These are phyloP conservation scores for Amyloporia xantha DNA, from an alignment of 768 basidiomycete genomes.

Conservation along the genomic window DNA sequence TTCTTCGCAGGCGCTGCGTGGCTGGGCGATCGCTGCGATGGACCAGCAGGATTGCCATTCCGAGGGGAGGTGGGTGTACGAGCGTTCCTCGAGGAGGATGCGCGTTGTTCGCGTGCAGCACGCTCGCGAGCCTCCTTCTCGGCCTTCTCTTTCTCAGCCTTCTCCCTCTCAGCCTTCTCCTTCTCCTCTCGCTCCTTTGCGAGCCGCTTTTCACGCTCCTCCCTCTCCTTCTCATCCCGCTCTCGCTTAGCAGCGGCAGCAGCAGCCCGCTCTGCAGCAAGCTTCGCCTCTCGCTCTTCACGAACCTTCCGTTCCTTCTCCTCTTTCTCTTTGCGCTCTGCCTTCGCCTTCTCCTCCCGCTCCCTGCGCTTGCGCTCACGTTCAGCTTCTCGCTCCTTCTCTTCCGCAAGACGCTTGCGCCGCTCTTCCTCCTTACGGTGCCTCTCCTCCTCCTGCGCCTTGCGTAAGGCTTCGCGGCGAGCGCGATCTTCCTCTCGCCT, in stretches of 20 bases:
- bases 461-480: conserved; percentile 68
- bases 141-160: conserved; percentile 24
- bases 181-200: conserved; percentile 48
- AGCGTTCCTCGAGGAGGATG: conserved; percentile 33
- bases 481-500: conserved; percentile 84
- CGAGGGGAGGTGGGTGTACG: conserved; percentile 49
- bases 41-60: conserved; percentile 38
- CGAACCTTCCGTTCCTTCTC: conserved; percentile 57
- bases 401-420: conserved; percentile 68
- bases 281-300: conserved; percentile 59
- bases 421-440: conserved; percentile 79
- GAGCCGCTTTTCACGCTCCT: conserved; percentile 61
- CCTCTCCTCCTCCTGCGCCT: conserved; percentile 78
- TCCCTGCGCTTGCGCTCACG: conserved; percentile 69
- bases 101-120: conserved; percentile 31
- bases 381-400: conserved; percentile 74
- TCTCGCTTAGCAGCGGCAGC: conserved; percentile 32
- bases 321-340: conserved; percentile 48
- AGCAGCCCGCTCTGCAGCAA: conserved; percentile 41
- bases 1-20: conserved; percentile 53
- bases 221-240: conserved; percentile 51
- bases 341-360: conserved; percentile 56
- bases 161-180: conserved; percentile 24
- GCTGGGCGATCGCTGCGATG: conserved; percentile 39
- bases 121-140: conserved; percentile 28